Evolutionary conservation across 257 asterid species (phyloP), one percentile per base, ranked within the genome.

Genomic region (Linaria vulgaris): DNA sequence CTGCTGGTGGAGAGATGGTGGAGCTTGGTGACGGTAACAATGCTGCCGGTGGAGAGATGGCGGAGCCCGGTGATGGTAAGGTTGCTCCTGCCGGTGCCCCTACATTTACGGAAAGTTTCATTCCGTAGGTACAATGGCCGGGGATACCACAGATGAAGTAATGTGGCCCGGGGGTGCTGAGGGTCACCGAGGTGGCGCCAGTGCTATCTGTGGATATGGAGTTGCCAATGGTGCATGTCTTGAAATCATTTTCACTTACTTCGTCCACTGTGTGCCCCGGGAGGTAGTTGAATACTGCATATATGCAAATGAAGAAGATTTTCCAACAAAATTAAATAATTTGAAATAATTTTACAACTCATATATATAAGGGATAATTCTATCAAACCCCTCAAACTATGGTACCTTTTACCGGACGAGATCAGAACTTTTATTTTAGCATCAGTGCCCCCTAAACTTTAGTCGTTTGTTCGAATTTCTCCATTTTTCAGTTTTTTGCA

Each of bases 241-340:
- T 50, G 72, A 87, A 92, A 72, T 85, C 99, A 38, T 30, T 64
- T 47, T 53, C 63, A 5, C 67, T 78, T 51, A 92, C 99, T 77
- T 92, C 95, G 6, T 85, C 94, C 45, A 90, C 96, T 0, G 80
- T 79, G 71, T 92, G 99, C 13, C 97, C 82, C 17, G 80, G 51
- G 1, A 75, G 72, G 41, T 92, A 92, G 47, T 82, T 92, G 88
- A 92, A 92, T 45, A 67, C 99, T 92, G 80, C 78, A 71, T n/a
- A n/a, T n/a, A n/a, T 16, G 4, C 19, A 30, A 11, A 6, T 12
- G 23, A 69, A 12, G 6, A 12, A 11, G 41, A 34, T 34, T 34
- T 4, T 1, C 10, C 9, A 34, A 1, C 41, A 3, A 3, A 7
- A 34, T 34, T 8, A 7, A 34, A 3, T 34, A 2, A 30, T n/a